These are phyloP conservation scores for Xylaria longipes DNA, from an alignment of 495 filamentous ascomycete species.

Conservation along the genomic window DNA sequence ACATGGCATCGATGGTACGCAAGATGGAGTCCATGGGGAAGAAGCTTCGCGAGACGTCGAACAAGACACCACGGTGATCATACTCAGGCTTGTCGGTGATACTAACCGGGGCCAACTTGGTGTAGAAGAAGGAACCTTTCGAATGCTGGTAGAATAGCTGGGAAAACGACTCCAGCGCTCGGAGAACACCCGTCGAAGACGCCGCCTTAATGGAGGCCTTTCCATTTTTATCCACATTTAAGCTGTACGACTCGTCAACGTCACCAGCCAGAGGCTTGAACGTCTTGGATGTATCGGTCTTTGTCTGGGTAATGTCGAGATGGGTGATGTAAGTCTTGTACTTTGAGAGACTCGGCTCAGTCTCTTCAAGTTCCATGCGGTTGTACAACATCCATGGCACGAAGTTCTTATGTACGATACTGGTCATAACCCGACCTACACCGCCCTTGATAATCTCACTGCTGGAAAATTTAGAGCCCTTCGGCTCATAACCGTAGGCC, in stretches of 20 bases:
- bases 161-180: constrained; percentile 71
- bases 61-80: constrained; percentile 73
- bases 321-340: constrained; percentile 57
- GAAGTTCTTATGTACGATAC: constrained; percentile 66
- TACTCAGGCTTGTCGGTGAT: constrained; percentile 73
- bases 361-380: constrained; percentile 56
- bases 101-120: constrained; percentile 65
- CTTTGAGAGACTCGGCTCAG: constrained; percentile 61
- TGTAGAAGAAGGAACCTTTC: constrained; percentile 62
- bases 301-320: constrained; percentile 65
- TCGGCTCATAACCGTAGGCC: constrained; percentile 47
- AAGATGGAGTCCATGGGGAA: constrained; percentile 67
- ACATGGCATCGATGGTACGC: constrained; percentile 72
- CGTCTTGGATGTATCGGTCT: constrained; percentile 56
- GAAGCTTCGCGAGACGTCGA: constrained; percentile 74
- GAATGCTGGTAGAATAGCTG: constrained; percentile 80
- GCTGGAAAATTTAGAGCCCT: constrained; percentile 44
- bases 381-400: constrained; percentile 79
- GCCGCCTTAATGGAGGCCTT: constrained; percentile 64
- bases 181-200: constrained; percentile 69
- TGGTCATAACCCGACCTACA: constrained; percentile 52
- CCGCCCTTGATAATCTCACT: constrained; percentile 57
- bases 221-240: constrained; percentile 61
- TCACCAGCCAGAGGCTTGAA: constrained; percentile 65
- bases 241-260: constrained; percentile 75